These are phyloP conservation scores for Neofusicoccum parvum DNA, from an alignment of 2,329 filamentous ascomycete species.

Conservation along the genomic window DNA sequence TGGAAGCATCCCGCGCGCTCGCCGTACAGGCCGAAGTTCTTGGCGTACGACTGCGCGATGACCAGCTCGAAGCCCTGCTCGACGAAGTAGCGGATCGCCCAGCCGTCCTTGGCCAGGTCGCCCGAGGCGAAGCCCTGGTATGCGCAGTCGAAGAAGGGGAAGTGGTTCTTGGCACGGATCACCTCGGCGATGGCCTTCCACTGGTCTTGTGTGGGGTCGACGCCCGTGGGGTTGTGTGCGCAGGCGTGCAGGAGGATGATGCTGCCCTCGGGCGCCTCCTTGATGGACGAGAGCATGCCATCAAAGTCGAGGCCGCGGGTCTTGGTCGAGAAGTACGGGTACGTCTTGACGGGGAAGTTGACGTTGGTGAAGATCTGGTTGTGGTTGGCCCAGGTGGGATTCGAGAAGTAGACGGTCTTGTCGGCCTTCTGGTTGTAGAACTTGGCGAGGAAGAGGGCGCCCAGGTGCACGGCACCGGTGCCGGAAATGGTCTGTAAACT, in stretches of 20 bases:
- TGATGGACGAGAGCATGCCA: conserved; percentile 76
- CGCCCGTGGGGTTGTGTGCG: conserved; percentile 96
- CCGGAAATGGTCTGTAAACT: conserved; percentile 96
- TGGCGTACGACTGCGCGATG: conserved; percentile 57
- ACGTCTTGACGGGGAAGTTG: conserved; percentile 72
- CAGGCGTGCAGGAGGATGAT: conserved; percentile 93
- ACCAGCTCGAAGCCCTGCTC: conserved; percentile 78
- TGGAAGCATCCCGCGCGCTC: conserved; percentile 97
- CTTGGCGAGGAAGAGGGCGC: conserved; percentile 87
- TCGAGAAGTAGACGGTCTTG: conserved; percentile 84
- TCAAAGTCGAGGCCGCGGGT: conserved; percentile 91
- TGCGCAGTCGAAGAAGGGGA: conserved; percentile 97
- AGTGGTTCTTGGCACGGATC: conserved; percentile 77
- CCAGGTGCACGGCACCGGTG: conserved; percentile 91
- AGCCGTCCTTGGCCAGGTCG: conserved; percentile 79
- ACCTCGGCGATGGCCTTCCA: conserved; percentile 87
- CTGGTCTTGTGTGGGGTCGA: conserved; percentile 90
- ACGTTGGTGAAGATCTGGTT: conserved; percentile 98
- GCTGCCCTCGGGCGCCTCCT: conserved; percentile 71
- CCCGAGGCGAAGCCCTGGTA: conserved; percentile 98
- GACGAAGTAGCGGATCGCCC: conserved; percentile 92
- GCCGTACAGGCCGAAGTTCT: conserved; percentile 80
- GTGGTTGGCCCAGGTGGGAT: conserved; percentile 98
- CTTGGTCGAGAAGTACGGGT: conserved; percentile 90
- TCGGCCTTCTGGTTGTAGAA: conserved; percentile 73